These are phyloP conservation scores for Leucoagaricus sp. DNA, from an alignment of 1,284 basidiomycete species.

Conservation along the genomic window DNA sequence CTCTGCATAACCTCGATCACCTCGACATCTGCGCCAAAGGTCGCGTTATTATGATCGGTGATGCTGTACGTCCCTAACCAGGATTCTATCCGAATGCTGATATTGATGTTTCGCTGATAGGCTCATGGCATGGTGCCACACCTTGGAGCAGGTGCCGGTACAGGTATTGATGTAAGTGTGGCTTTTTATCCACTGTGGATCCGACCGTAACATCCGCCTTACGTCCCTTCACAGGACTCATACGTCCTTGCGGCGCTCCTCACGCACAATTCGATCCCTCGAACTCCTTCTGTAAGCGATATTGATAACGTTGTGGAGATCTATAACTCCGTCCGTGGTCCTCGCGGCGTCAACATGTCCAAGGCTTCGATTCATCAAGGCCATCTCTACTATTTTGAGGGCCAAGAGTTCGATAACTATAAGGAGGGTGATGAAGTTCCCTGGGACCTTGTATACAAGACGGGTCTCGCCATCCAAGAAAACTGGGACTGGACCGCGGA, in stretches of 20 bases:
- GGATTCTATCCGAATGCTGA: constrained; percentile 2
- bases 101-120: constrained; percentile 19
- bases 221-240: constrained; percentile 21
- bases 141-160: constrained; percentile 41
- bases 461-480: constrained; percentile 13
- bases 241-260: constrained; percentile 23
- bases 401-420: constrained; percentile 11
- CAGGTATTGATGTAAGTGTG: constrained; percentile 38
- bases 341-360: constrained; percentile 20
- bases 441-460: constrained; percentile 8
- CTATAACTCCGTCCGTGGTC: constrained; percentile 21
- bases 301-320: constrained; percentile 15
- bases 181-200: background rate
- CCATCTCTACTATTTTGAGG: constrained; percentile 19
- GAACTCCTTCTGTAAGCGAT: constrained; percentile 3
- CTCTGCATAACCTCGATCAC: constrained; percentile 40
- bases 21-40: constrained; percentile 39
- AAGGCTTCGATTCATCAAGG: constrained; percentile 19
- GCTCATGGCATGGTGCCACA: constrained; percentile 43
- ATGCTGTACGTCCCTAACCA: constrained; percentile 37
- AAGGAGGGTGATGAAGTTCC: constrained; percentile 17
- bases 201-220: too few relatives aligned
- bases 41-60: constrained; percentile 44
- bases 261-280: constrained; percentile 1
- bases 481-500: constrained; percentile 19